Evolutionary conservation across 257 asterid species (phyloP).

Genomic region (Solanum lignicaule): DNA sequence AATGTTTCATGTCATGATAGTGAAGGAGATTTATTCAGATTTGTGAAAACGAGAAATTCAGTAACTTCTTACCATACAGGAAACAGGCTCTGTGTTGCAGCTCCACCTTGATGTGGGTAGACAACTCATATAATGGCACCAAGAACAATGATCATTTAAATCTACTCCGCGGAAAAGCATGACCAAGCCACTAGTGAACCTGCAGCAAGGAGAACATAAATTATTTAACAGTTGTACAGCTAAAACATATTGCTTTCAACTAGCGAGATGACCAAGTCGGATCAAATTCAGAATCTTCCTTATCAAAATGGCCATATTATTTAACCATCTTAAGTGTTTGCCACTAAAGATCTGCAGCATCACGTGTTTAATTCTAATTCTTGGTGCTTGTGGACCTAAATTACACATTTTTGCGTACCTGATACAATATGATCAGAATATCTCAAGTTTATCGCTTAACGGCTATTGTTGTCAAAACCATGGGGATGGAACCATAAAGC

Average conservation of each 20-base stretch:
- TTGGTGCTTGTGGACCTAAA: neutral
- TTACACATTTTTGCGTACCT: neutral
- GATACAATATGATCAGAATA: neutral
- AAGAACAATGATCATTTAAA: slow-evolving; percentile 71
- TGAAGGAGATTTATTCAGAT: neutral
- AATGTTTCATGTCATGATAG: neutral
- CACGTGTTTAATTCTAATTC: neutral
- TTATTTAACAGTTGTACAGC: neutral
- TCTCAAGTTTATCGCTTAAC: neutral
- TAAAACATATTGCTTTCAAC: neutral
- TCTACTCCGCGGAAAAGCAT: slow-evolving; percentile 80
- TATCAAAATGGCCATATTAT: neutral
- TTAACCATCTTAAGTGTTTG: neutral
- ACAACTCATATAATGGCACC: slow-evolving; percentile 93
- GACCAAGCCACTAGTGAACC: slow-evolving; percentile 61
- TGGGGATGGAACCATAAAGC: neutral
- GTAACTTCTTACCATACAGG: slow-evolving; percentile 48
- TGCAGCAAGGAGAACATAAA: slow-evolving; percentile 3
- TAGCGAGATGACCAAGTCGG: neutral
- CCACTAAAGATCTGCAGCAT: neutral
- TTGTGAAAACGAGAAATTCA: neutral
- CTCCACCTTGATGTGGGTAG: slow-evolving; percentile 78
- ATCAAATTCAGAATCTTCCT: neutral
- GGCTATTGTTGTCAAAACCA: neutral
- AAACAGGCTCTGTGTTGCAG: slow-evolving; percentile 56